Percentiles rank a stretch among this genome's conserved stretches.
These are phyloP conservation scores for Trichoderma cornu-damae DNA, from an alignment of 2,329 filamentous ascomycete genomes.

Conservation along the genomic window DNA sequence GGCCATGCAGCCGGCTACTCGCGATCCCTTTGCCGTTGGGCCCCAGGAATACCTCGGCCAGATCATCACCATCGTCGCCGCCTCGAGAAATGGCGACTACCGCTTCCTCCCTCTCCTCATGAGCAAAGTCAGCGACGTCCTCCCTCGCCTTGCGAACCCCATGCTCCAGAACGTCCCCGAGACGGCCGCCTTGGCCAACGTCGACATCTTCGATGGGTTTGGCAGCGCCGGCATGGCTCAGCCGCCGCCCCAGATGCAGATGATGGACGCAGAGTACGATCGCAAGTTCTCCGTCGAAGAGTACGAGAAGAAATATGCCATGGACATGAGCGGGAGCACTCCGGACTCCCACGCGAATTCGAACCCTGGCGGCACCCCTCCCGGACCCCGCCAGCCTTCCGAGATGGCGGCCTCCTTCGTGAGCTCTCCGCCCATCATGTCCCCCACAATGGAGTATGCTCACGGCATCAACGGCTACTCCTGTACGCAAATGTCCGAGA, in stretches of 20 bases:
- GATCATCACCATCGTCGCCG: slow-evolving; percentile 61
- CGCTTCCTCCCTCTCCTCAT: slow-evolving; percentile 73
- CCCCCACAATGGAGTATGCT: slow-evolving; percentile 47
- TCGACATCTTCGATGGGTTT: slow-evolving; percentile 63
- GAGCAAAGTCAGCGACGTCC: slow-evolving; percentile 66
- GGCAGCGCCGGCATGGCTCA: slow-evolving; percentile 58
- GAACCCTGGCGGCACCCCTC: slow-evolving; percentile 28
- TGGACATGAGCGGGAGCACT: slow-evolving; percentile 33
- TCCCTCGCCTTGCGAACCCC: slow-evolving; percentile 58
- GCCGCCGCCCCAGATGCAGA: slow-evolving; percentile 40
- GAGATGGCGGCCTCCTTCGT: slow-evolving; percentile 48
- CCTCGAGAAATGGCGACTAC: slow-evolving; percentile 68
- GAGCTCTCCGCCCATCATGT: slow-evolving; percentile 50
- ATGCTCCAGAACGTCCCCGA: slow-evolving; percentile 57
- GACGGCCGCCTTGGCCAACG: slow-evolving; percentile 45
- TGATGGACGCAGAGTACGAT: slow-evolving; percentile 46
- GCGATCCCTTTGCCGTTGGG: slow-evolving; percentile 58
- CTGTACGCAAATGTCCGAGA: slow-evolving; percentile 45
- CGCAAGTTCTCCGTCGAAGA: slow-evolving; percentile 42
- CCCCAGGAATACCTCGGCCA: slow-evolving; percentile 70
- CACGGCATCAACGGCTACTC: slow-evolving; percentile 42
- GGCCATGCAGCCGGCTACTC: slow-evolving; percentile 55
- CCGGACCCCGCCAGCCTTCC: slow-evolving; percentile 26
- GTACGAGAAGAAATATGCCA: slow-evolving; percentile 37
- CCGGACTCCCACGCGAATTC: slow-evolving; percentile 33